Base-by-base conservation (phyloP, 2,329 filamentous ascomycete genomes). In the Microsporum audouinii region DNA sequence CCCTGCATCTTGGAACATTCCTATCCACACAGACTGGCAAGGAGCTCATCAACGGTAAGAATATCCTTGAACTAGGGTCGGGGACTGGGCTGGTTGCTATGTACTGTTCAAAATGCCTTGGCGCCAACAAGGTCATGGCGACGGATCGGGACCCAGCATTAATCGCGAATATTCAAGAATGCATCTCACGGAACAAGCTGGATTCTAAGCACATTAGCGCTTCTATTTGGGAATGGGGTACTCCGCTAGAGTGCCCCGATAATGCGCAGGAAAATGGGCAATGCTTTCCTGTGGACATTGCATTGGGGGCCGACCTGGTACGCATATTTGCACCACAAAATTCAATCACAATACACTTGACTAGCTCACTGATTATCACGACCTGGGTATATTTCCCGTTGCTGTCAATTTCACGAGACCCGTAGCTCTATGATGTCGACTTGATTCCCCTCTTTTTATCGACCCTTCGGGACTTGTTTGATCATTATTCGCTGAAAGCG, bases 51-150 rank as follows among this genome's bases (percentile, higher is more conserved):
- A 67, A 68, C 2, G 79, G 76, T 2, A 85, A 83, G 65, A 78
- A 73, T 14, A 71, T 88, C 1, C 75, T 88, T 3, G 85, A 88
- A 68, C 77, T 88, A 2, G 86, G 86, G 36, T 83, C 84, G 23
- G 85, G 86, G 1, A 87, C 85, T 3, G 86, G 86, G 0, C 81
- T 88, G 64, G 69, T 88, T 8, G 83, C 84, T 1, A 80, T 88
- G 27, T 75, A 87, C 8, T 85, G 82, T 65, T 81, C 82, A 1
- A 84, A 82, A 63, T 74, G 82, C 67, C 76, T 88, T 1, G 73
- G 72, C 53, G 80, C 82, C 3, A 72, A 70, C 33, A 77, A 77
- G 34, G 79, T 87, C 8, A 77, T 83, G 10, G 78, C 80, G 2
- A 88, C 85, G 1, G 86, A 88, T 69, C 83, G 84, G 6, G 84